phyloP scores from a whole-genome alignment of 257 asterid genomes.

The Nicotiana knightiana region DNA sequence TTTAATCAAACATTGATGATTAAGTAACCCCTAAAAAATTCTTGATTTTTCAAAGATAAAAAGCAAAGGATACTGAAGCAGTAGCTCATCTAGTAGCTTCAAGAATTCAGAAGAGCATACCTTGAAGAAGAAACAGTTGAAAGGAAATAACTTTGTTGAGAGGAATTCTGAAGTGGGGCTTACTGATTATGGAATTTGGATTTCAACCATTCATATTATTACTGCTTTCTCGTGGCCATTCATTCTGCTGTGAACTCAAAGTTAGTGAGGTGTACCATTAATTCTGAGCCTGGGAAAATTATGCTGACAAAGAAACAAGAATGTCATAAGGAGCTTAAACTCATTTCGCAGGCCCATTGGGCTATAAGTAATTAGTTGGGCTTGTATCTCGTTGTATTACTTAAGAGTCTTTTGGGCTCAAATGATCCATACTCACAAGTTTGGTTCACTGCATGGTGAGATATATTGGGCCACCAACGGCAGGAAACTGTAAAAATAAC shows the following conservation, averaged over 20 bases:
- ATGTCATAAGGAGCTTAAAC: background rate
- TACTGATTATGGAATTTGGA: background rate
- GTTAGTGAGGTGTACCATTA: background rate
- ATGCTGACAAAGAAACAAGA: background rate
- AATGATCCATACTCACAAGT: background rate
- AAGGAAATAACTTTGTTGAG: background rate
- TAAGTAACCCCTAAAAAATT: background rate
- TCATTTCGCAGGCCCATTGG: background rate
- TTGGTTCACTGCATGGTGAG: background rate
- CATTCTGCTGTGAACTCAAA: background rate
- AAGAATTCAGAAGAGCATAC: background rate
- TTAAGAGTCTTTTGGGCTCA: background rate
- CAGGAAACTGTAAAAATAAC: too few relatives aligned
- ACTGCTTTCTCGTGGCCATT: background rate
- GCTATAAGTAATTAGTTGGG: background rate
- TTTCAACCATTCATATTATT: background rate
- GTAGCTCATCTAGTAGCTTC: background rate
- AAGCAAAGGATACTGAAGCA: background rate
- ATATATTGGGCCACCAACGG: background rate
- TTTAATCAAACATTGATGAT: conserved; percentile 13
- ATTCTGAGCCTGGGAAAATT: background rate
- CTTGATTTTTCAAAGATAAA: background rate
- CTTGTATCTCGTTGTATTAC: background rate
- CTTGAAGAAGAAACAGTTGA: background rate
- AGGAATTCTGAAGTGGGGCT: background rate